phyloP scores from a whole-genome alignment of 805 yeast species.

The Metschnikowia dekortorum region DNA sequence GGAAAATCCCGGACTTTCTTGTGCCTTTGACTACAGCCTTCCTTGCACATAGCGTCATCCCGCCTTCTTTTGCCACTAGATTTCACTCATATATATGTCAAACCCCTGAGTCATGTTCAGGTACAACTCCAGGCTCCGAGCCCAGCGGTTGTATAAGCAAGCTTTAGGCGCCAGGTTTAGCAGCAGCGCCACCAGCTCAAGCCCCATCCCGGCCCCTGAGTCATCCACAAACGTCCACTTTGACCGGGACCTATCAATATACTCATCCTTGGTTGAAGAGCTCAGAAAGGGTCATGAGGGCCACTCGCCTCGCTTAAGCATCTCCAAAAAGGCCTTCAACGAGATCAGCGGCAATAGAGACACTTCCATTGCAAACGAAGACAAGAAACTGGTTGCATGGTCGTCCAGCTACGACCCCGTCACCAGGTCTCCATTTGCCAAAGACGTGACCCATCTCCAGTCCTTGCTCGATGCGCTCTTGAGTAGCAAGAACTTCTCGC shows the following conservation, averaged over 20 bases:
- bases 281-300: slow-evolving; percentile 9
- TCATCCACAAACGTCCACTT: neutral
- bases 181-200: neutral
- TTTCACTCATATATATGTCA: neutral
- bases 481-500: slow-evolving; percentile 55
- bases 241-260: slow-evolving; percentile 9
- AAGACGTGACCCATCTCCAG: slow-evolving; percentile 65
- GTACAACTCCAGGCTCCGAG: neutral
- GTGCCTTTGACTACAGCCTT: neutral
- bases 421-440: slow-evolving; percentile 42
- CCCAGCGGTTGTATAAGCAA: neutral
- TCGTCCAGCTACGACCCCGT: slow-evolving; percentile 40
- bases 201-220: neutral
- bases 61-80: neutral
- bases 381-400: slow-evolving; percentile 26
- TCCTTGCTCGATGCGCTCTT: slow-evolving; percentile 75
- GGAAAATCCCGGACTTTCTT: slow-evolving; percentile 1
- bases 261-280: slow-evolving; percentile 15
- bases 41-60: neutral
- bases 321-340: slow-evolving; percentile 14
- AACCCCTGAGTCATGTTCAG: neutral
- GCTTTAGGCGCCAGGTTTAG: neutral
- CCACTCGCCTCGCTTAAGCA: neutral
- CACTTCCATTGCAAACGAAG: slow-evolving; percentile 9
- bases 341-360: slow-evolving; percentile 8